Conservation (phyloP, 345 rosid genomes). For the Eucalyptus regnans region DNA sequence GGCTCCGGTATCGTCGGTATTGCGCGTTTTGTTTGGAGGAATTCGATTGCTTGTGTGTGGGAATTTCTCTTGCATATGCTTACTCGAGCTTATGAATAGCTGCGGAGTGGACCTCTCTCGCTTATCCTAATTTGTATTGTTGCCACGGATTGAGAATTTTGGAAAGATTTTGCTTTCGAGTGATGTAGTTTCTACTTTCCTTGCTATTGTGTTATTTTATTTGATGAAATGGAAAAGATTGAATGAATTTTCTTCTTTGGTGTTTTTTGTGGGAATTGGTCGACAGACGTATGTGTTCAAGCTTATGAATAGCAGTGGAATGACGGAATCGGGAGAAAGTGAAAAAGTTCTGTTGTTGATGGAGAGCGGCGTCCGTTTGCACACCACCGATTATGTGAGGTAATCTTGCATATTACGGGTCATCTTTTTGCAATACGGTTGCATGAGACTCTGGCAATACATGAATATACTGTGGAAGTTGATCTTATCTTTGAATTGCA, state of each 20-base stretch:
- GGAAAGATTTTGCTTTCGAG: not conserved
- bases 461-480: not conserved
- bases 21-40: not conserved
- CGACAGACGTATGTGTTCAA: constrained; percentile 86
- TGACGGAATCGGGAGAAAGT: constrained; percentile 95
- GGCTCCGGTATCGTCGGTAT: not conserved
- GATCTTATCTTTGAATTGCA: not conserved
- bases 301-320: constrained; percentile 95
- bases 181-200: not conserved
- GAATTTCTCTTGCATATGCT: not conserved
- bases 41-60: not conserved
- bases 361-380: constrained; percentile 97
- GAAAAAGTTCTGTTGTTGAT: constrained; percentile 83
- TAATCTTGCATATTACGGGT: not conserved
- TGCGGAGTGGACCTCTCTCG: not conserved
- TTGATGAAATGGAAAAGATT: not conserved
- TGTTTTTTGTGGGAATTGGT: not conserved
- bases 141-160: not conserved
- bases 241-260: not conserved
- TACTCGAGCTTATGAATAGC: not conserved
- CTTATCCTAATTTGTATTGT: not conserved
- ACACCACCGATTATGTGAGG: constrained; percentile 85
- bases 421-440: not conserved
- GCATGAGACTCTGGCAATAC: not conserved
- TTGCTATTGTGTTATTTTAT: not conserved